phyloP scores from a whole-genome alignment of 331 rosid species.

The Phaseolus coccineus region DNA sequence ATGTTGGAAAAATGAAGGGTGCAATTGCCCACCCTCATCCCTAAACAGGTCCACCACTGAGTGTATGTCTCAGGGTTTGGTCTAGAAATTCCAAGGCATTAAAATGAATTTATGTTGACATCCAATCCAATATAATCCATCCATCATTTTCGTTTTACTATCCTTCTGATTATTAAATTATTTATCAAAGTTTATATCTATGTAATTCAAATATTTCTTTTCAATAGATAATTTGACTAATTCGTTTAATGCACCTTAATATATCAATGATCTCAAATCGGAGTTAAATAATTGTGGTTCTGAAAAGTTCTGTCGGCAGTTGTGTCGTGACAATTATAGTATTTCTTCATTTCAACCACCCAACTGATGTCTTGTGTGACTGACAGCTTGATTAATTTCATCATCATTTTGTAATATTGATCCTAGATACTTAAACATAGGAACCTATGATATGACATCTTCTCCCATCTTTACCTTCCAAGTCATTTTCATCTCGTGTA shows the following conservation, averaged over 20 bases:
- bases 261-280: neutral
- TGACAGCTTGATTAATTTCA: neutral
- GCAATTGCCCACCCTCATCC: too few species aligned
- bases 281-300: neutral
- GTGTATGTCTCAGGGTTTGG: neutral
- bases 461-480: neutral
- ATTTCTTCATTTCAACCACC: neutral
- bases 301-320: neutral
- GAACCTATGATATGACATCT: neutral
- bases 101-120: neutral
- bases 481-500: neutral
- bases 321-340: neutral
- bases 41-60: too few species aligned
- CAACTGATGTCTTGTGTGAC: neutral
- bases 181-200: neutral
- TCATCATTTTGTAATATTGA: neutral
- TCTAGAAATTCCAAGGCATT: neutral
- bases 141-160: neutral
- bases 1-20: too few species aligned
- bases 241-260: neutral
- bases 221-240: neutral
- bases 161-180: neutral
- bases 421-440: neutral
- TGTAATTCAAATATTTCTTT: neutral
- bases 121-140: neutral